These are phyloP conservation scores for Backusella liffmaniae DNA, from an alignment of 192 early-diverging fungal genomes.

Conservation along the genomic window DNA sequence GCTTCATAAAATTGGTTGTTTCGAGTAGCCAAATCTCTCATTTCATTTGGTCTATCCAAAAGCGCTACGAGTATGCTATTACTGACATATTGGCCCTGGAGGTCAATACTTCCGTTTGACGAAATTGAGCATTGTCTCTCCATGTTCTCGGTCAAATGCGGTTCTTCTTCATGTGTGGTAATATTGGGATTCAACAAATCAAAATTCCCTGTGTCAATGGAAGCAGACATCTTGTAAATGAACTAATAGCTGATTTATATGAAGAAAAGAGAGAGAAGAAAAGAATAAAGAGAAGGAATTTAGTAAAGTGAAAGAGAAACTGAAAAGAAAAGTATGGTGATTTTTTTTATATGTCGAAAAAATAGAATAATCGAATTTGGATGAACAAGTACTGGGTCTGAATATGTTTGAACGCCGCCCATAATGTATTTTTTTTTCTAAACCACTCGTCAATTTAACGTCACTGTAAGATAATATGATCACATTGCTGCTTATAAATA, in stretches of 20 bases:
- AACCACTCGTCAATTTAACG: background rate
- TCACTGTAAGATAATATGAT: background rate
- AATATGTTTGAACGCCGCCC: background rate
- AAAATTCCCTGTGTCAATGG: background rate
- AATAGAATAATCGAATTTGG: background rate
- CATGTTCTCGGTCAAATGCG: background rate
- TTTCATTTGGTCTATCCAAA: slow-evolving; percentile 24
- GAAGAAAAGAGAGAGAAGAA: background rate
- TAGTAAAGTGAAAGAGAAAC: background rate
- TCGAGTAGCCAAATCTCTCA: slow-evolving; percentile 25
- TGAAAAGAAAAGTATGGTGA: background rate
- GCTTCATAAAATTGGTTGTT: slow-evolving; percentile 33
- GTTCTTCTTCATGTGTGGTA: slow-evolving; percentile 8
- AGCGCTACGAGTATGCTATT: slow-evolving; percentile 29
- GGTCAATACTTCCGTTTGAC: background rate
- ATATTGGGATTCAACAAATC: background rate
- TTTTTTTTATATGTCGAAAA: background rate
- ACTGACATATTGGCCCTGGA: slow-evolving; percentile 23
- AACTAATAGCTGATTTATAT: background rate
- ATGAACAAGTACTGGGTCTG: background rate
- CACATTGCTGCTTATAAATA: background rate
- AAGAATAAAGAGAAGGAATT: background rate
- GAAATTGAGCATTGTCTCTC: slow-evolving; percentile 1
- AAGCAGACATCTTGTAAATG: background rate
- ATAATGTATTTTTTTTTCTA: background rate